Conservation (phyloP, 768 basidiomycete genomes). For the Termitomyces sp. region DNA sequence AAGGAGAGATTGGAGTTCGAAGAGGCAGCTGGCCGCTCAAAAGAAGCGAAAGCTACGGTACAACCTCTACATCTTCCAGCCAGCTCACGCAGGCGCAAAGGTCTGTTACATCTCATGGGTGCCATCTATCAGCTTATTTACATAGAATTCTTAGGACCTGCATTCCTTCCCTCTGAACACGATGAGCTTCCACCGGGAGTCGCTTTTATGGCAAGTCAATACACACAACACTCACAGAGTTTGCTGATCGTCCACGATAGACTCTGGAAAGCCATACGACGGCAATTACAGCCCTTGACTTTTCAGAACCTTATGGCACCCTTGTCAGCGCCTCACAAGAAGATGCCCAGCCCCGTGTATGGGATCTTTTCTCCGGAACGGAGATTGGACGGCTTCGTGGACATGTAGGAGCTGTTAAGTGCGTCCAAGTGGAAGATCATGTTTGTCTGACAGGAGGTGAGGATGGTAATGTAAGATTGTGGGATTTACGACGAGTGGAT, state of each 20-base stretch:
- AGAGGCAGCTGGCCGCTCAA: constrained; percentile 30
- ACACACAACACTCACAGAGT: background rate
- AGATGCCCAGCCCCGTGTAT: constrained; percentile 84
- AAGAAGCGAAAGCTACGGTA: constrained; percentile 21
- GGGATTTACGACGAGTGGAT: constrained; percentile 86
- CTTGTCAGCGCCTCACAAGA: constrained; percentile 85
- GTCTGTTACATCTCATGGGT: constrained; percentile 21
- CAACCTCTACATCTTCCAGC: constrained; percentile 42
- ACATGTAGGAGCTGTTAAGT: constrained; percentile 77
- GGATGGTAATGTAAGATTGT: constrained; percentile 80
- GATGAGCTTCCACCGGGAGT: constrained; percentile 91
- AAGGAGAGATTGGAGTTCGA: constrained; percentile 79
- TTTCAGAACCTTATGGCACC: constrained; percentile 94
- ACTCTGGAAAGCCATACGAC: constrained; percentile 77
- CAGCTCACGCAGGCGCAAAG: constrained; percentile 68
- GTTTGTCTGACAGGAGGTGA: constrained; percentile 87
- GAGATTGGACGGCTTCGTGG: constrained; percentile 84
- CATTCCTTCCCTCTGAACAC: constrained; percentile 96
- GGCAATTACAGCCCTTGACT: constrained; percentile 85
- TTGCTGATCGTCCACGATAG: constrained; percentile 30
- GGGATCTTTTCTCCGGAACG: constrained; percentile 89
- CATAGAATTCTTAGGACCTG: constrained; percentile 54
- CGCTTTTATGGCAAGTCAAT: constrained; percentile 82
- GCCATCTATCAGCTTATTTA: background rate
- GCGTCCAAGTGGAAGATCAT: constrained; percentile 88